A percentile compares a stretch with the other conserved stretches of the same genome.
Conservation (phyloP, 306 rosid species). For the Vigna trinervia region DNA sequence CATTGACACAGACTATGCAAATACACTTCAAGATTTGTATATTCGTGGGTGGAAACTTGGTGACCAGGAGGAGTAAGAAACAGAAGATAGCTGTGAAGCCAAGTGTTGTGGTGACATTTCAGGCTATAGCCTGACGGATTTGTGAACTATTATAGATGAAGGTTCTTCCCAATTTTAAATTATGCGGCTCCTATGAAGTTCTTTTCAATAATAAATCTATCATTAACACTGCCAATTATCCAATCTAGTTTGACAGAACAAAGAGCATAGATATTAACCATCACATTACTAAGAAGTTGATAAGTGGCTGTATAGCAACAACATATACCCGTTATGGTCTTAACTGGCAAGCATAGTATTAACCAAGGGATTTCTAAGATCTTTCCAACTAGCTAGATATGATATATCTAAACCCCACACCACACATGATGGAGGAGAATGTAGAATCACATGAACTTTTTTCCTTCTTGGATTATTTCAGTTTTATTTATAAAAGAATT, state of each 20-base stretch:
- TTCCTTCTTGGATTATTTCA: too few species aligned
- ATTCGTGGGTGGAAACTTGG: not conserved
- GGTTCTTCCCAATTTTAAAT: not conserved
- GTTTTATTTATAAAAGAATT: too few species aligned
- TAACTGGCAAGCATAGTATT: too few species aligned
- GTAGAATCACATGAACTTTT: too few species aligned
- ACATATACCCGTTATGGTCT: too few species aligned
- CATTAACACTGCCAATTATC: not conserved
- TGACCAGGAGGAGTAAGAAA: too few species aligned
- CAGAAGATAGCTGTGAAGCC: not conserved
- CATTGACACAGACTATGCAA: not conserved
- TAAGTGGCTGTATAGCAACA: not conserved
- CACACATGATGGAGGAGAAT: too few species aligned
- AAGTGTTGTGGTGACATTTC: not conserved
- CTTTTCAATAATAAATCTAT: not conserved
- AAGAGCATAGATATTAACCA: not conserved
- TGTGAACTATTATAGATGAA: not conserved
- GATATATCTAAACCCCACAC: too few species aligned
- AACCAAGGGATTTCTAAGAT: too few species aligned
- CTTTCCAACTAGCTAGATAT: too few species aligned
- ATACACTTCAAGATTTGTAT: not conserved
- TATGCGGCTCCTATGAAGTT: not conserved
- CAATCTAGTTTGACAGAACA: not conserved
- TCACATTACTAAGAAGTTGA: not conserved
- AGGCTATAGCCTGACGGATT: too few species aligned